Evolutionary conservation across 805 yeast species (phyloP), one percentile per base, ranked within the genome.

Genomic region (Metschnikowia lachancei): DNA sequence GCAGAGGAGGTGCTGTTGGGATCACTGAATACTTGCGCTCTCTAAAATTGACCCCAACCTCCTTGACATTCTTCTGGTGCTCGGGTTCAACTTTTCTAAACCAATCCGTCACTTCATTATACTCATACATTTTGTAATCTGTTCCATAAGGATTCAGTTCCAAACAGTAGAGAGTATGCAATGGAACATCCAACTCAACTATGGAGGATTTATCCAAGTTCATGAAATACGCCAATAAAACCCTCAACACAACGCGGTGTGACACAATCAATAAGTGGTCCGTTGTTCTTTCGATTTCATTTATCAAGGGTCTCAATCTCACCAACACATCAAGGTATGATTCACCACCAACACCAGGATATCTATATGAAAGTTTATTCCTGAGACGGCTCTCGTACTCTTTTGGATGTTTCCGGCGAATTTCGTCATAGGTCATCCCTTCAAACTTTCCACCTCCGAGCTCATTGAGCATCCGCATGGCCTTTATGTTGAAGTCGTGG

Each of bases 341-440:
- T 65, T 92, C 99, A 14, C 99, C 99, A 7, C 98, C 97, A 41
- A 89, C 87, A 3, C 99, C 99, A 1, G 98, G 99, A 61, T 92
- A 92, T 50, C 99, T 74, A 65, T 92, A 92, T 14, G 84, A 74
- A 56, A 92, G 74, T 65, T 92, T 92, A 65, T 89, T 85, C 35
- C 75, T 72, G 55, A 88, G 67, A 48, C 98, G 77, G 14, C 89
- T 78, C 35, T 77, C 80, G 61, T 84, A 92, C 63, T 92, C 98
- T 31, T 78, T 78, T 0, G 97, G 96, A 58, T 75, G 80, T 51
- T 72, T 69, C 10, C 66, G 69, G 62, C 84, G 87, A 53, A 92
- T 91, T 55, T 92, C 95, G 43, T 82, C 83, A 61, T 94, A 91
- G 0, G 98, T 91, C 84, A 91, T 74, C 3, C 96, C 96, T 56